phyloP scores from a whole-genome alignment of 2,329 filamentous ascomycete species.

The Camillea tinctor region DNA sequence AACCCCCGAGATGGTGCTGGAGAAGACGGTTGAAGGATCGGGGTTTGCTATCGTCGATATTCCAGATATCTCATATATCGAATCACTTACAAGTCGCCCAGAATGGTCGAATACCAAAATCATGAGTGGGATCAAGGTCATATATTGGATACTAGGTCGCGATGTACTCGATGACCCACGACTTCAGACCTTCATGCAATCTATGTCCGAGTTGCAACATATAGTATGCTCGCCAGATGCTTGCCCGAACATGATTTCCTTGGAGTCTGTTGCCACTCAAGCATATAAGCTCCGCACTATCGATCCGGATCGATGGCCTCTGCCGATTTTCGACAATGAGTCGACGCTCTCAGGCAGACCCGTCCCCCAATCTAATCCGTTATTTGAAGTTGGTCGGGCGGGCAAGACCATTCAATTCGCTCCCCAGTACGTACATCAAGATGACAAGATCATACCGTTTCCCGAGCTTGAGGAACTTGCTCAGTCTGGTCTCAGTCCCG shows the following conservation, averaged over 20 bases:
- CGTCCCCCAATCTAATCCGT: slow-evolving; percentile 19
- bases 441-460: slow-evolving; percentile 45
- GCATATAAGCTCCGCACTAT: slow-evolving; percentile 69
- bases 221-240: slow-evolving; percentile 73
- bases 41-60: slow-evolving; percentile 82
- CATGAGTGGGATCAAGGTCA: slow-evolving; percentile 63
- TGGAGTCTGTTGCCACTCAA: slow-evolving; percentile 65
- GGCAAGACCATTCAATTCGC: slow-evolving; percentile 48
- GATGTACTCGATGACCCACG: slow-evolving; percentile 61
- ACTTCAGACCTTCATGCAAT: slow-evolving; percentile 68
- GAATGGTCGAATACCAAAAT: slow-evolving; percentile 69
- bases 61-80: slow-evolving; percentile 68
- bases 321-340: slow-evolving; percentile 65
- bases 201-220: slow-evolving; percentile 64
- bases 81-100: slow-evolving; percentile 63
- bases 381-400: slow-evolving; percentile 39
- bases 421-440: slow-evolving; percentile 45
- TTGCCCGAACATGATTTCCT: slow-evolving; percentile 71
- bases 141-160: slow-evolving; percentile 80
- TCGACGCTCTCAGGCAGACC: slow-evolving; percentile 23
- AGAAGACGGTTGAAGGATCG: slow-evolving; percentile 60
- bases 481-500: slow-evolving; percentile 36
- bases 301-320: slow-evolving; percentile 69
- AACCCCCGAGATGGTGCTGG: slow-evolving; percentile 85
- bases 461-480: slow-evolving; percentile 47